These are phyloP conservation scores for Xylaria sp. DNA, from an alignment of 2,329 filamentous ascomycete genomes.

Conservation along the genomic window DNA sequence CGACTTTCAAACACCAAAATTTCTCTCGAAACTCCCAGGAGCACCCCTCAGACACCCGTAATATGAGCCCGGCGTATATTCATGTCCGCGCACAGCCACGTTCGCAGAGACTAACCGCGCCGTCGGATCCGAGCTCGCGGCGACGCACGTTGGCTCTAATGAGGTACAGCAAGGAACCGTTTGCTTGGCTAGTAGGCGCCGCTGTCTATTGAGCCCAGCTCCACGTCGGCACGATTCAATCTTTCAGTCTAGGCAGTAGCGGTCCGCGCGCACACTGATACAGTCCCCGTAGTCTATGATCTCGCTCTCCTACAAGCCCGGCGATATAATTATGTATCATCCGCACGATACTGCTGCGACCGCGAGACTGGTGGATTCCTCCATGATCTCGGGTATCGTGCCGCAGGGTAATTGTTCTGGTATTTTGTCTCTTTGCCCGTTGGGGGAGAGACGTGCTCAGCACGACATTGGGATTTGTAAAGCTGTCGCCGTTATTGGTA, in stretches of 20 bases:
- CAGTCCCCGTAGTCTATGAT: not conserved
- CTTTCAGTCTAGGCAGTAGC: not conserved
- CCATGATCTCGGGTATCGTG: not conserved
- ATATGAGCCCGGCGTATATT: not conserved
- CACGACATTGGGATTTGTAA: not conserved
- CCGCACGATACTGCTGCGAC: not conserved
- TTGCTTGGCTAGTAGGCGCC: not conserved
- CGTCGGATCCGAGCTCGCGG: not conserved
- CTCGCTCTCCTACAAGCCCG: not conserved
- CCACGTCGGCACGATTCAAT: not conserved
- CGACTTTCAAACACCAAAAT: not conserved
- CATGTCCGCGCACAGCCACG: not conserved
- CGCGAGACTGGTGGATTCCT: conserved; percentile 2
- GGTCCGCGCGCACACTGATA: not conserved
- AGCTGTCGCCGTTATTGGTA: not conserved
- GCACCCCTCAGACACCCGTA: not conserved
- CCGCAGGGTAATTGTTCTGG: not conserved
- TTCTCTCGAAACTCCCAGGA: not conserved
- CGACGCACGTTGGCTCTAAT: not conserved
- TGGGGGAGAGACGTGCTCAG: not conserved
- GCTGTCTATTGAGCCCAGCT: not conserved
- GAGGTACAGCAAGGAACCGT: not conserved
- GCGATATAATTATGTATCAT: not conserved
- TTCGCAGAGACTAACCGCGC: not conserved
- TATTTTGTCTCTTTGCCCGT: no score